Base-by-base conservation (phyloP, 768 basidiomycete genomes). In the Tremella mesenterica region DNA sequence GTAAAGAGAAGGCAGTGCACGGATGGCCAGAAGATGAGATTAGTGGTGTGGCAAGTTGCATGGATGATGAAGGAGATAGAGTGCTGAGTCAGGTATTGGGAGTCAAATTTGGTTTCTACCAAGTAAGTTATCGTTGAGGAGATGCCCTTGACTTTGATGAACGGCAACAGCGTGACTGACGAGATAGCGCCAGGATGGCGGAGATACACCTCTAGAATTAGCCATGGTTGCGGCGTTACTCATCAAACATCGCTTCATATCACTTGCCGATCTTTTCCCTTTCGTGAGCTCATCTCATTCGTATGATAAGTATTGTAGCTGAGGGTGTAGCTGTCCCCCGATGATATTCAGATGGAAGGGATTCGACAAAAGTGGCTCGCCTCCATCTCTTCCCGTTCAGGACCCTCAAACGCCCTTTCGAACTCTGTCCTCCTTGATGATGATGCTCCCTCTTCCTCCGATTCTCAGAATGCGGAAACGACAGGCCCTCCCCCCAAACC, bases 31-130 rank as follows among this genome's bases (percentile, higher is more conserved):
- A 56, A 0, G 56, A 59, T 3, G 57, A 74, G 10, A 49, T 63
- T 18, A 48, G 39, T 5, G 56, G 62, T n/a, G 59, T 69, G 8
- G 63, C 63, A 30, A 60, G 54, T 18, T 58, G 58, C 18, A 55
- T 73, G 51, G 84, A 49, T 20, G 43, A 33, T 18, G 54, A 51
- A 6, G 71, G 72, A 16, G 67, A 69, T 50, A 48, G 67, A 8
- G 68, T 73, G 16, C 49, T 73, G 27, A 64, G 88, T 13, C 91
- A 99, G 75, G 86, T 97, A 6, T 76, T 99, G 20, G 95, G 95
- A n/a, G 97, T 97, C 80, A 99, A 99, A 73, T 93, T 95, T 64
- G 79, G 81, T 8, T 83, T 85, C 70, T 92, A 93, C 73, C 85
- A 92, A 76, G 92, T 90, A 58, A 44, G 79, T 63, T 41, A 1